Evolutionary conservation across 1,139 yeast species (phyloP).

Genomic region (Wickerhamomyces sp.): DNA sequence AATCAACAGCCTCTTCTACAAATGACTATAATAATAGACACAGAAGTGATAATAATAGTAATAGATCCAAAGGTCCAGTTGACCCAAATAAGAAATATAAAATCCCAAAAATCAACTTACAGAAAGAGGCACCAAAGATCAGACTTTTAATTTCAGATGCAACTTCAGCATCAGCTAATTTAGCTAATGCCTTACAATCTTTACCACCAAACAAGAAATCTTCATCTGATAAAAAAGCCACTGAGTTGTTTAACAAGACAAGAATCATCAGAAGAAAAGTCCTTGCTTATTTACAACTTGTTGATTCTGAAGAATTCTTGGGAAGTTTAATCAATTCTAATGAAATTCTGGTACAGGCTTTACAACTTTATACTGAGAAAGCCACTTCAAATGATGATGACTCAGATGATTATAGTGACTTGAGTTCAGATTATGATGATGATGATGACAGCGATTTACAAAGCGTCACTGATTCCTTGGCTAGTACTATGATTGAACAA

Average conservation of each 20-base stretch:
- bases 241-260: conserved; percentile 65
- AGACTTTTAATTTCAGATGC: conserved; percentile 69
- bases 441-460: conserved; percentile 27
- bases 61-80: not conserved
- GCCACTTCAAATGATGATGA: conserved; percentile 46
- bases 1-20: not conserved
- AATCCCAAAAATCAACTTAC: conserved; percentile 66
- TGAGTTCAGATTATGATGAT: conserved; percentile 26
- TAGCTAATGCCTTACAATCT: conserved; percentile 55
- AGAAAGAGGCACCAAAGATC: conserved; percentile 71
- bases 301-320: conserved; percentile 73
- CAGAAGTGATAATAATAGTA: too few relatives aligned
- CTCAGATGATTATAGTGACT: conserved; percentile 33
- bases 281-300: conserved; percentile 74
- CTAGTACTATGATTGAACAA: conserved; percentile 29
- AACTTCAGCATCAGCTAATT: conserved; percentile 67
- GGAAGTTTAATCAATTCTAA: conserved; percentile 86
- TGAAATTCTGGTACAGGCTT: conserved; percentile 75
- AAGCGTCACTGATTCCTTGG: conserved; percentile 25
- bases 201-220: conserved; percentile 43
- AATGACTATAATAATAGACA: not conserved
- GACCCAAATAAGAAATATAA: conserved; percentile 53
- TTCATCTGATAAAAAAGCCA: conserved; percentile 57
- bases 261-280: conserved; percentile 72
- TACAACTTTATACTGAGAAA: conserved; percentile 61